Percentiles rank a stretch among this genome's conserved stretches.
Conservation (phyloP, 2,329 filamentous ascomycete species). For the Chrysoporthe cubensis region DNA sequence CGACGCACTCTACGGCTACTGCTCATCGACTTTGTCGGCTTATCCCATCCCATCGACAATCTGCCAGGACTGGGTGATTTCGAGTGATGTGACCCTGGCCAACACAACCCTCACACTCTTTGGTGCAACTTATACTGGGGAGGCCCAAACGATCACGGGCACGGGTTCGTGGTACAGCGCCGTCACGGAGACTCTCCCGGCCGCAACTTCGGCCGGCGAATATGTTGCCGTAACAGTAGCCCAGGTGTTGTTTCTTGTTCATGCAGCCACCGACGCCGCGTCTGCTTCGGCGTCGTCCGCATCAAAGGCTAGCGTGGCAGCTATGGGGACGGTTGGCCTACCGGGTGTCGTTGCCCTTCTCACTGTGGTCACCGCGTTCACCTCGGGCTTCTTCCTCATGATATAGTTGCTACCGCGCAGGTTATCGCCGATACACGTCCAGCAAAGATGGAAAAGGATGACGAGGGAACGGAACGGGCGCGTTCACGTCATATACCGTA, state of each 20-base stretch:
- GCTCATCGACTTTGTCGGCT: constrained; percentile 4
- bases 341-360: constrained; percentile 1
- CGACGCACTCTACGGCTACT: background rate
- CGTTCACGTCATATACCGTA: too few relatives aligned
- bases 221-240: background rate
- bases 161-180: background rate
- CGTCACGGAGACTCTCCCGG: background rate
- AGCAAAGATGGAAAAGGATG: background rate
- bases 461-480: too few relatives aligned
- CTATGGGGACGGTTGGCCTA: background rate
- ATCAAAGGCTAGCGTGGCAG: background rate
- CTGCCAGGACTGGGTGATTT: background rate
- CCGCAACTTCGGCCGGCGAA: background rate
- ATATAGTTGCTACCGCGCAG: background rate
- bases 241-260: constrained; percentile 15
- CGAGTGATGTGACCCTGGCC: background rate
- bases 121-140: constrained; percentile 5
- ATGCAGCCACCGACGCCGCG: constrained; percentile 8
- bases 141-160: background rate
- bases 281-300: background rate
- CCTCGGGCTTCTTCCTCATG: constrained; percentile 16
- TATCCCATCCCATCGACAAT: constrained; percentile 8
- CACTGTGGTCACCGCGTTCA: constrained; percentile 10
- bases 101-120: constrained; percentile 16
- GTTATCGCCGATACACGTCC: too few relatives aligned